These are phyloP conservation scores for Didymella glomerata DNA, from an alignment of 2,329 filamentous ascomycete genomes.

Conservation along the genomic window DNA sequence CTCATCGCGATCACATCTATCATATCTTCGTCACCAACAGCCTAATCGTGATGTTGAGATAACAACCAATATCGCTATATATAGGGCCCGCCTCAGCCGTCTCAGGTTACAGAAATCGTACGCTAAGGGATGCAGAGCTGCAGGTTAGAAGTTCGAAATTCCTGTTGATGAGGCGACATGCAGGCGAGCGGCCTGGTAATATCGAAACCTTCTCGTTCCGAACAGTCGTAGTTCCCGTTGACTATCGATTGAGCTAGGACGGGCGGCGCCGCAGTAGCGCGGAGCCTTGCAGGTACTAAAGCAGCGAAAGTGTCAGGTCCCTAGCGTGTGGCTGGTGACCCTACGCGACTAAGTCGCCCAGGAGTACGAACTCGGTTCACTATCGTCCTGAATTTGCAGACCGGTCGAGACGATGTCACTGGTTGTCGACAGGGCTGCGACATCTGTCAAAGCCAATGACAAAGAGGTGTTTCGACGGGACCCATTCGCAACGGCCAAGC, in stretches of 20 bases:
- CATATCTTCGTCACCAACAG: conserved; percentile 8
- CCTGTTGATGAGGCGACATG: conserved; percentile 19
- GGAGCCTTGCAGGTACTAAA: conserved; percentile 12
- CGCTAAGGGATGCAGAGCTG: conserved; percentile 14
- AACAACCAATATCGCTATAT: conserved; percentile 18
- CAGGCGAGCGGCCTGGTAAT: conserved; percentile 11
- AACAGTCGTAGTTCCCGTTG: conserved; percentile 13
- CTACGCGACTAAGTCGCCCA: conserved; percentile 13
- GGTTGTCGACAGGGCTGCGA: conserved; percentile 11
- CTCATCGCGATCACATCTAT: conserved; percentile 3
- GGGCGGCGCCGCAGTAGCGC: conserved; percentile 24
- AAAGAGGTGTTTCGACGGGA: conserved; percentile 3
- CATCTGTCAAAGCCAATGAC: conserved; percentile 4
- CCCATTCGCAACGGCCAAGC: conserved; percentile 10
- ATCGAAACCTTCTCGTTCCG: conserved; percentile 13
- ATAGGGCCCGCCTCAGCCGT: conserved; percentile 13
- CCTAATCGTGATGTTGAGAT: conserved; percentile 15
- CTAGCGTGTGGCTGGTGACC: conserved; percentile 20
- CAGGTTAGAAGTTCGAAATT: conserved; percentile 8
- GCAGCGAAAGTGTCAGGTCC: conserved; percentile 8
- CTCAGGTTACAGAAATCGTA: background rate
- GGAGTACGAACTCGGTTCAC: conserved; percentile 9
- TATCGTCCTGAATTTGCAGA: conserved; percentile 5
- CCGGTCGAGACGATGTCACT: conserved; percentile 5
- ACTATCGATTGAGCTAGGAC: conserved; percentile 19